Conservation (phyloP, 352 stramenopile genomes). For the Hyaloperonospora arabidopsidis region DNA sequence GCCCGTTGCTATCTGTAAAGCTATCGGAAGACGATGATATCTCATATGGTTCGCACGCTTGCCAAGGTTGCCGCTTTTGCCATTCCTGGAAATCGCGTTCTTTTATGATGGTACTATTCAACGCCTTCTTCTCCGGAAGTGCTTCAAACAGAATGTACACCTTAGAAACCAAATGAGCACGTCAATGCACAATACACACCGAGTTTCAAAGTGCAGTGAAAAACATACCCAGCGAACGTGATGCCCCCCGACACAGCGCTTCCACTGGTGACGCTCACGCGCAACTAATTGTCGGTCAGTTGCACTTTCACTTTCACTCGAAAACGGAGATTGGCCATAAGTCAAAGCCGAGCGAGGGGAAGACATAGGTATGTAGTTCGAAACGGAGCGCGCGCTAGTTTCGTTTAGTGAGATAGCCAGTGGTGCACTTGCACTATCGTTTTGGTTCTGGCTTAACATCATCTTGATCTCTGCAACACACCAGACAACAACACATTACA, state of each 20-base stretch:
- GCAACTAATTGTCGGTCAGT: constrained; percentile 51
- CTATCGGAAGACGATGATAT: constrained; percentile 26
- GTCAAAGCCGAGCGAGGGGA: constrained; percentile 21
- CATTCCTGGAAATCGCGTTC: constrained; percentile 30
- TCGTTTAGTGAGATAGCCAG: constrained; percentile 12
- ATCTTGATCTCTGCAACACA: constrained; percentile 20
- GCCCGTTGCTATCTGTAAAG: constrained; percentile 22
- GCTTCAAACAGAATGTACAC: constrained; percentile 28
- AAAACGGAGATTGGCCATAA: constrained; percentile 9
- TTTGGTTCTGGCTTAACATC: constrained; percentile 9
- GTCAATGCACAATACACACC: background rate
- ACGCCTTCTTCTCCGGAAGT: constrained; percentile 20
- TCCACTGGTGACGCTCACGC: constrained; percentile 60
- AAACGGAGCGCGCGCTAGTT: constrained; percentile 12
- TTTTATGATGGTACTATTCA: constrained; percentile 29
- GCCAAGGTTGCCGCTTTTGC: constrained; percentile 11
- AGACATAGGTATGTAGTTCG: constrained; percentile 30
- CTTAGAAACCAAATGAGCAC: constrained; percentile 10
- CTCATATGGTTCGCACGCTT: constrained; percentile 9
- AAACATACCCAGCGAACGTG: constrained; percentile 39
- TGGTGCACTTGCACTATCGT: constrained; percentile 12
- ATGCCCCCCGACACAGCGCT: constrained; percentile 39
- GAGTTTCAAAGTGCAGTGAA: background rate
- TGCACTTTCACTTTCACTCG: constrained; percentile 22
- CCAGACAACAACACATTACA: background rate